phyloP scores from a whole-genome alignment of 108 stramenopile species.

The Nannochloropsis salina region DNA sequence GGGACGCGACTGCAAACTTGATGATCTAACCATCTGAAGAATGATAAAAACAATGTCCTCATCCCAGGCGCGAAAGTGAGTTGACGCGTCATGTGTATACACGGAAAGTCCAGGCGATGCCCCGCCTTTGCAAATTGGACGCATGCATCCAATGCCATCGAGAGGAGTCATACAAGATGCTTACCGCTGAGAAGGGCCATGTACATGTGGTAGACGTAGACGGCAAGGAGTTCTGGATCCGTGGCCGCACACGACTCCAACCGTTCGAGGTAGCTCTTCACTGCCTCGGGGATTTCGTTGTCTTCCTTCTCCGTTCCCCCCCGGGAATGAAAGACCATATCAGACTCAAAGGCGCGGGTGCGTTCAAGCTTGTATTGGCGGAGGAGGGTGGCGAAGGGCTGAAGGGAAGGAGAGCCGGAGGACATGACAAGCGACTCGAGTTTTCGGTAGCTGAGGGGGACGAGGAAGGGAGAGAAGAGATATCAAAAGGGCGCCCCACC shows the following conservation, averaged over 20 bases:
- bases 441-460: not conserved
- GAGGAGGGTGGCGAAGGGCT: not conserved
- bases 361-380: not conserved
- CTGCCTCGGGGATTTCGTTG: not conserved
- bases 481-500: no score
- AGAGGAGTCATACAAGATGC: no score
- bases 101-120: no score
- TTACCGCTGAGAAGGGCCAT: constrained; percentile 12
- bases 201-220: constrained; percentile 5
- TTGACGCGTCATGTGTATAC: no score
- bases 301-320: not conserved
- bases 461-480: not conserved
- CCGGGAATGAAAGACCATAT: not conserved
- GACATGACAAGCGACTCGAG: not conserved
- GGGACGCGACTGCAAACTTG: no score
- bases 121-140: no score
- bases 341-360: not conserved
- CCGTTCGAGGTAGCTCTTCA: not conserved
- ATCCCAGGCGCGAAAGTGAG: no score
- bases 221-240: not conserved
- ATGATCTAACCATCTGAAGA: no score
- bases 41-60: no score
- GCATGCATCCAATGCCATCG: no score
- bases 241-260: not conserved
- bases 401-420: not conserved